These are phyloP conservation scores for Lipomyces kockii DNA, from an alignment of 805 yeast genomes.

Conservation along the genomic window DNA sequence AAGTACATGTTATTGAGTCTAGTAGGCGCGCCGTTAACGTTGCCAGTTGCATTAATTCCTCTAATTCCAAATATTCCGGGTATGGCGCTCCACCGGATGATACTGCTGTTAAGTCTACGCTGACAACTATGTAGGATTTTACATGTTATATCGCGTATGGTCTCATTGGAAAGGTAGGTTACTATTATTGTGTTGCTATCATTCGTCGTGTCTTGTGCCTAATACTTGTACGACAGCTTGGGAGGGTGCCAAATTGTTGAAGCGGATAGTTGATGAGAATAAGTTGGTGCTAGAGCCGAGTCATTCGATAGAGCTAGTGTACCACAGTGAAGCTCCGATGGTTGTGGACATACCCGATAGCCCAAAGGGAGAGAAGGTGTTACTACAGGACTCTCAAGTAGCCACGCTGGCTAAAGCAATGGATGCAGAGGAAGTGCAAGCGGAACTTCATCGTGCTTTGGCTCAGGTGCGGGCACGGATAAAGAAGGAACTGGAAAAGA, in stretches of 20 bases:
- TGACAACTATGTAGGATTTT: conserved; percentile 51
- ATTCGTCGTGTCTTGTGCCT: background rate
- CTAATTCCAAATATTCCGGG: conserved; percentile 93
- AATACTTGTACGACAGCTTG: conserved; percentile 51
- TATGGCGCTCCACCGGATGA: background rate
- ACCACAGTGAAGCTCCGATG: conserved; percentile 4
- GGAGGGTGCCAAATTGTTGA: conserved; percentile 72
- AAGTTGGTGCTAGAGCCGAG: conserved; percentile 48
- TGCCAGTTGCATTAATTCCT: conserved; percentile 82
- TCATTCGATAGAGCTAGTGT: conserved; percentile 17
- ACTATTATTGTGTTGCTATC: background rate
- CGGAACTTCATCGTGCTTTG: conserved; percentile 36
- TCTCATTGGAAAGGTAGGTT: conserved; percentile 65
- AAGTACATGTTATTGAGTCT: conserved; percentile 60
- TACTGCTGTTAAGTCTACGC: background rate
- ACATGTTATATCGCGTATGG: conserved; percentile 76
- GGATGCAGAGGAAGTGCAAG: conserved; percentile 32
- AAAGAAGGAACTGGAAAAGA: conserved; percentile 9
- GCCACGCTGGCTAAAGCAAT: conserved; percentile 14
- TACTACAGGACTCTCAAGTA: conserved; percentile 23
- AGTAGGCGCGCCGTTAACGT: conserved; percentile 70
- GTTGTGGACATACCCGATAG: conserved; percentile 5
- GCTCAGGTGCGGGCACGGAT: conserved; percentile 30
- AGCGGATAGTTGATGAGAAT: conserved; percentile 55
- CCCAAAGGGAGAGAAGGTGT: conserved; percentile 13